A percentile compares a stretch with the other conserved stretches of the same genome.
These are phyloP conservation scores for Fusarium bulbicola DNA, from an alignment of 2,329 filamentous ascomycete genomes.

Conservation along the genomic window DNA sequence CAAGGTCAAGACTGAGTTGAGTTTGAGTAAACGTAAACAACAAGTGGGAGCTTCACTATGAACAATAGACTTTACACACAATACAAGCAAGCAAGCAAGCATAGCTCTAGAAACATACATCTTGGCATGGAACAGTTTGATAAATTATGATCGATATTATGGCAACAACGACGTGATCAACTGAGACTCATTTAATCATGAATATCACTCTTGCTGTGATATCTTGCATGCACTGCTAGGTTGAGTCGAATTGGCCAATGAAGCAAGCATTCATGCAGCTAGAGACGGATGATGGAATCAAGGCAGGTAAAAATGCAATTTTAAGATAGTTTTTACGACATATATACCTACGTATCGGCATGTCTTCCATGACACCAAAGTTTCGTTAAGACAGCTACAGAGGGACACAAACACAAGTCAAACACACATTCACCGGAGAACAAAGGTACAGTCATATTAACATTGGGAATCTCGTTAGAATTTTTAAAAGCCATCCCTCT, in stretches of 20 bases:
- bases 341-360: neutral
- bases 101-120: neutral
- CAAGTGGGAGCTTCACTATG: neutral
- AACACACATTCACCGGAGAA: constrained; percentile 7
- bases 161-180: neutral
- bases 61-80: neutral
- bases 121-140: neutral
- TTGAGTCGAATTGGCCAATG: neutral
- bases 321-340: too few relatives aligned
- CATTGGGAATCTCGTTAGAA: constrained; percentile 49
- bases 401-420: neutral
- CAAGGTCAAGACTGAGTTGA: neutral
- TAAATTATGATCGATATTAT: neutral
- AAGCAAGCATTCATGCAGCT: neutral
- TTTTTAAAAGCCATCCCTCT: constrained; percentile 46
- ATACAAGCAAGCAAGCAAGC: neutral
- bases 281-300: too few relatives aligned
- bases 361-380: neutral
- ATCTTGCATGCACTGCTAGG: neutral
- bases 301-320: neutral
- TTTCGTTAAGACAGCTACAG: neutral
- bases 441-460: constrained; percentile 40
- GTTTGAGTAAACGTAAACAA: neutral
- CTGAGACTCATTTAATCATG: neutral
- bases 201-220: neutral